Percentiles rank a stretch among this genome's conserved stretches.
Evolutionary conservation across 352 stramenopile species (phyloP).

Genomic region (Albugo candida): DNA sequence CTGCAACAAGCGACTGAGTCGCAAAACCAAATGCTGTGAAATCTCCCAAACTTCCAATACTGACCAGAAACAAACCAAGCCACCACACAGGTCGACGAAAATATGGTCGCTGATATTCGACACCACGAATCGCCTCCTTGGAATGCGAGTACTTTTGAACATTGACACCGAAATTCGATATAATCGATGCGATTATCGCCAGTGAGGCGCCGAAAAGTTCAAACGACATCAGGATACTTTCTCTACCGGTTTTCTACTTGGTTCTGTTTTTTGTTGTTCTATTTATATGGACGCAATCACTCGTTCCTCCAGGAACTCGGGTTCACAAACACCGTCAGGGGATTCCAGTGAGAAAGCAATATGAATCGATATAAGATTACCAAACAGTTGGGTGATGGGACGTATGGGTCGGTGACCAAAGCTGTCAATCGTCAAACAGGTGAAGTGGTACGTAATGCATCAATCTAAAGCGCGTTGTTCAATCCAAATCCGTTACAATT

Average conservation of each 20-base stretch:
- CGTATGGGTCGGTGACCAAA: conserved; percentile 90
- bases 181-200: conserved; percentile 52
- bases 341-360: too few species aligned
- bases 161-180: conserved; percentile 82
- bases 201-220: conserved; percentile 69
- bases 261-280: too few species aligned
- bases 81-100: conserved; percentile 77
- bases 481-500: conserved; percentile 1
- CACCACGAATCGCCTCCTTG: conserved; percentile 22
- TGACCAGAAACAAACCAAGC: conserved; percentile 55
- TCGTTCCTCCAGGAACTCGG: too few species aligned
- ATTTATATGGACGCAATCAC: too few species aligned
- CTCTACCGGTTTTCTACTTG: too few species aligned
- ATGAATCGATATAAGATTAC: conserved; percentile 92
- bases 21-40: conserved; percentile 81
- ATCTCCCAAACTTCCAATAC: conserved; percentile 69
- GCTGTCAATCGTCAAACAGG: conserved; percentile 84
- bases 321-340: too few species aligned
- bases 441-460: conserved; percentile 64
- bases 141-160: conserved; percentile 80
- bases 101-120: conserved; percentile 42
- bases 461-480: not conserved
- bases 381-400: conserved; percentile 90
- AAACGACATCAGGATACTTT: conserved; percentile 6
- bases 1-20: conserved; percentile 75